phyloP scores from a whole-genome alignment of 805 yeast genomes.

The Lipomyces chichibuensis region DNA sequence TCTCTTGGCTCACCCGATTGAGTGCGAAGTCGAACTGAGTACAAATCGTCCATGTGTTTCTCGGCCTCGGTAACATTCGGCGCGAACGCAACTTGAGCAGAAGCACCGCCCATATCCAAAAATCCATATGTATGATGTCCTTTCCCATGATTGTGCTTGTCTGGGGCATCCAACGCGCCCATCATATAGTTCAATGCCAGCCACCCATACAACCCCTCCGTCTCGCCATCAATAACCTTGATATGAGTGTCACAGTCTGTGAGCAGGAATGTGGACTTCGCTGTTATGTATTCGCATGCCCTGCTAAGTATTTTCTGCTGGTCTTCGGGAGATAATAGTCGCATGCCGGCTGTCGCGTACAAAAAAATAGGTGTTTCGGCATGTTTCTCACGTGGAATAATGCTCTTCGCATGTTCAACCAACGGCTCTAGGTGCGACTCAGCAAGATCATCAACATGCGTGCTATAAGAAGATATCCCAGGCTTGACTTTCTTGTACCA shows the following conservation, averaged over 20 bases:
- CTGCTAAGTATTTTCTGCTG: constrained; percentile 58
- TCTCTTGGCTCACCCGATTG: constrained; percentile 69
- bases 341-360: constrained; percentile 97
- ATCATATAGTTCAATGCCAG: constrained; percentile 82
- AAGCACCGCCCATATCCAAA: constrained; percentile 99
- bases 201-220: constrained; percentile 97
- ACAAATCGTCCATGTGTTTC: constrained; percentile 73
- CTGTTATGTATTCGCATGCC: constrained; percentile 61
- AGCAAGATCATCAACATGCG: constrained; percentile 62
- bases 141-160: constrained; percentile 38
- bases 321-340: constrained; percentile 63
- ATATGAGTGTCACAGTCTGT: constrained; percentile 69
- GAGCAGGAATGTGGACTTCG: constrained; percentile 59
- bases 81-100: constrained; percentile 92
- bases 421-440: constrained; percentile 66
- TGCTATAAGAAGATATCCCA: constrained; percentile 75
- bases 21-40: constrained; percentile 64
- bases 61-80: constrained; percentile 66
- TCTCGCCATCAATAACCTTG: constrained; percentile 87
- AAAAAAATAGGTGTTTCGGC: constrained; percentile 80
- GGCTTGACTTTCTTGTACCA: constrained; percentile 80
- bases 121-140: constrained; percentile 76
- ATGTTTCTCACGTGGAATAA: constrained; percentile 67
- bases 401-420: constrained; percentile 65
- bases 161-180: constrained; percentile 57